A percentile compares a stretch with the other conserved stretches of the same genome.
Conservation (phyloP, 192 early-diverging fungal genomes). For the Coemansia sp. region DNA sequence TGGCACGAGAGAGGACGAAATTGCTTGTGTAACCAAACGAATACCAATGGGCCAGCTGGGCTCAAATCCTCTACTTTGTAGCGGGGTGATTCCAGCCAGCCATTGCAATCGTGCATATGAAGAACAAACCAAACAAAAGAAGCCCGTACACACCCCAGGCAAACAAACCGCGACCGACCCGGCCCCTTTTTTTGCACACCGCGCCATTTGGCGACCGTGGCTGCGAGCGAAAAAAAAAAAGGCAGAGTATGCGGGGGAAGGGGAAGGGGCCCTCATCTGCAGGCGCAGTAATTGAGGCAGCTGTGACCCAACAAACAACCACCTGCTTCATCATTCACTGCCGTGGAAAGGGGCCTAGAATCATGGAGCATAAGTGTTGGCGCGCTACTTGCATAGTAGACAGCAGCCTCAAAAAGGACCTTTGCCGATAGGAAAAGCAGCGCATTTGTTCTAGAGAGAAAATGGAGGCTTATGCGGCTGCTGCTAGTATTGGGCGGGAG, state of each 20-base stretch:
- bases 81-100: constrained; percentile 4
- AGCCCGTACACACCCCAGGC: not conserved
- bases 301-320: constrained; percentile 14
- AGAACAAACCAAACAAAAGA: constrained; percentile 11
- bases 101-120: not conserved
- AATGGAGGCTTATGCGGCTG: not conserved
- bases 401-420: not conserved
- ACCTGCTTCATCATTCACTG: not conserved
- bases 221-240: not conserved
- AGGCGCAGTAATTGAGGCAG: constrained; percentile 12
- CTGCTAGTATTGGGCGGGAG: not conserved
- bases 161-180: constrained; percentile 8
- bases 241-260: not conserved
- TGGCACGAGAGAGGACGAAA: not conserved
- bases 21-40: constrained; percentile 12
- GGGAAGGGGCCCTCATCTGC: constrained; percentile 2
- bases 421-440: not conserved
- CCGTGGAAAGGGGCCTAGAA: not conserved
- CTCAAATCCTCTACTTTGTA: not conserved
- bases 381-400: constrained; percentile 1
- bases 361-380: not conserved
- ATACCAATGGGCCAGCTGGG: not conserved
- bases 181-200: not conserved
- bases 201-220: not conserved
- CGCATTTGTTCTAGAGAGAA: not conserved